A percentile compares a stretch with the other conserved stretches of the same genome.
phyloP scores from a whole-genome alignment of 2,329 filamentous ascomycete species.

The Ophiostoma sp. region DNA sequence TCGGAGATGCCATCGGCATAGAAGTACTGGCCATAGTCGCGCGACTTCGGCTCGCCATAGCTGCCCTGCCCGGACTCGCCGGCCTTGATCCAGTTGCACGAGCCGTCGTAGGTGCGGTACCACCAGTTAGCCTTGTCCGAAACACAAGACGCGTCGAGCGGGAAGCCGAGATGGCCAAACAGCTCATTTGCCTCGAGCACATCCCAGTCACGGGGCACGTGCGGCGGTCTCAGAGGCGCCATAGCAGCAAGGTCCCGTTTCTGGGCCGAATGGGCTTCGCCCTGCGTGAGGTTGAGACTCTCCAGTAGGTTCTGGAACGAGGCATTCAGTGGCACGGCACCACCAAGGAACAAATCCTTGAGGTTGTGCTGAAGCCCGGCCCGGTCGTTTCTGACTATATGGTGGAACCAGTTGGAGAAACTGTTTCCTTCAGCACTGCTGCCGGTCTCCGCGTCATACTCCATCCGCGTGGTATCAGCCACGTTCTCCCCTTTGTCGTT shows the following conservation, averaged over 20 bases:
- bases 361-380: not conserved
- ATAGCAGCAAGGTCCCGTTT: not conserved
- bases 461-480: not conserved
- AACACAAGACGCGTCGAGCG: conserved; percentile 17
- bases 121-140: conserved; percentile 22
- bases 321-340: not conserved
- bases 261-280: not conserved
- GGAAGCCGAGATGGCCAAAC: conserved; percentile 13
- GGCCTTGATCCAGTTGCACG: conserved; percentile 26
- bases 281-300: not conserved
- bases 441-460: not conserved
- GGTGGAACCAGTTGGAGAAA: not conserved
- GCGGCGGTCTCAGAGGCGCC: not conserved
- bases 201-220: not conserved
- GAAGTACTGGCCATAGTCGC: conserved; percentile 24
- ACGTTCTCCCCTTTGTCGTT: not conserved
- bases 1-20: conserved; percentile 24
- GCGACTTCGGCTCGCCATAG: conserved; percentile 23
- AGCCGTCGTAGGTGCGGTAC: conserved; percentile 25
- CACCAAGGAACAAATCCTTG: not conserved
- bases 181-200: not conserved
- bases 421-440: not conserved
- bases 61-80: conserved; percentile 20
- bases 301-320: not conserved
- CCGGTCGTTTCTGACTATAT: not conserved